phyloP scores from a whole-genome alignment of 192 early-diverging fungal genomes.

The Coemansia sp. region DNA sequence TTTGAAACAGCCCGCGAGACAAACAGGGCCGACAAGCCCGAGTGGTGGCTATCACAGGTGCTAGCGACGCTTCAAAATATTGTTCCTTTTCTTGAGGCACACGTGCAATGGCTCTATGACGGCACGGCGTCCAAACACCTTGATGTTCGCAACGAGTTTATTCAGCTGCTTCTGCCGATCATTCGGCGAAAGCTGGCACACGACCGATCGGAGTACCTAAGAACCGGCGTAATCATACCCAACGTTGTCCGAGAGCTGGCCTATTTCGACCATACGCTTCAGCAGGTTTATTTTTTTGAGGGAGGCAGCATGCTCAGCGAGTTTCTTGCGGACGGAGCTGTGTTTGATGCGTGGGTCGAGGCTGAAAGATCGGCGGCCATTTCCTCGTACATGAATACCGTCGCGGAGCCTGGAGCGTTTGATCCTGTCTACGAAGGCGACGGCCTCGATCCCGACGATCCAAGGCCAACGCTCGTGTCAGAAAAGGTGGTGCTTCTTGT shows the following conservation, averaged over 20 bases:
- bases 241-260: constrained; percentile 68
- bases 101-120: constrained; percentile 65
- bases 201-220: constrained; percentile 56
- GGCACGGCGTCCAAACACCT: constrained; percentile 40
- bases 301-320: constrained; percentile 47
- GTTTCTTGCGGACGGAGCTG: constrained; percentile 58
- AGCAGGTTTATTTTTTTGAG: constrained; percentile 60
- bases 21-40: constrained; percentile 79
- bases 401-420: constrained; percentile 63
- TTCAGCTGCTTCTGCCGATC: constrained; percentile 57
- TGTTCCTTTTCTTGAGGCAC: constrained; percentile 64
- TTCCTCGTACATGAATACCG: constrained; percentile 65
- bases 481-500: constrained; percentile 62
- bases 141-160: constrained; percentile 72
- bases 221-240: constrained; percentile 62
- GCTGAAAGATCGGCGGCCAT: constrained; percentile 65
- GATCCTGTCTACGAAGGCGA: constrained; percentile 60
- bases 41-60: constrained; percentile 73
- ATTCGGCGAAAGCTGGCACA: constrained; percentile 62
- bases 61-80: constrained; percentile 62
- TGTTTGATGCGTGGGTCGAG: constrained; percentile 71
- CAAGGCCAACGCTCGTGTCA: constrained; percentile 65
- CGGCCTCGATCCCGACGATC: constrained; percentile 54
- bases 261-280: constrained; percentile 69
- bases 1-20: constrained; percentile 72